Conservation (phyloP, 495 filamentous ascomycete species). For the Penicillium salamii region DNA sequence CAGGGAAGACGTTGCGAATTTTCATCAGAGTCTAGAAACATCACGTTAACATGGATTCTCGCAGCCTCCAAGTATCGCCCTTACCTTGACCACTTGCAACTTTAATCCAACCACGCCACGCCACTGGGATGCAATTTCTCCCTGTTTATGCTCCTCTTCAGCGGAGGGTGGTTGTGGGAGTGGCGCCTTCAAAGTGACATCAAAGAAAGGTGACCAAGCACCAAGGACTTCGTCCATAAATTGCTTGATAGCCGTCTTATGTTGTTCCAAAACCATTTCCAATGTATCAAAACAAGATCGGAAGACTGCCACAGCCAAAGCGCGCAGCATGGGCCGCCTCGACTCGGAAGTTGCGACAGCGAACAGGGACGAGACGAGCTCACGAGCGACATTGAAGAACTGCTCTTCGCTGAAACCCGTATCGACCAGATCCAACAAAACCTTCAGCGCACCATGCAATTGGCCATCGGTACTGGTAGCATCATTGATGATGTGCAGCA, state of each 20-base stretch:
- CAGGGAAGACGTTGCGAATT: conserved; percentile 78
- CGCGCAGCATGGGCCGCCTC: conserved; percentile 71
- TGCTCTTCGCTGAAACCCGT: conserved; percentile 90
- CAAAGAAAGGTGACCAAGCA: conserved; percentile 85
- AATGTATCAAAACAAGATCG: conserved; percentile 87
- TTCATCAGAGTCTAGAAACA: conserved; percentile 73
- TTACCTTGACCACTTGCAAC: conserved; percentile 78
- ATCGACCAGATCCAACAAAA: conserved; percentile 86
- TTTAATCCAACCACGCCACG: conserved; percentile 82
- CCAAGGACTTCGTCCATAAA: conserved; percentile 84
- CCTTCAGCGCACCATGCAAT: conserved; percentile 83
- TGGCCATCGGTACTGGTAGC: conserved; percentile 67
- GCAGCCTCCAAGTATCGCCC: background rate
- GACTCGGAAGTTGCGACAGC: conserved; percentile 72
- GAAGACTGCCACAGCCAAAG: conserved; percentile 84
- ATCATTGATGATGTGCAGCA: conserved; percentile 70
- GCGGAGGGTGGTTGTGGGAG: conserved; percentile 63
- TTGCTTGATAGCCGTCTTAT: conserved; percentile 75
- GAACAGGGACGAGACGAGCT: conserved; percentile 79
- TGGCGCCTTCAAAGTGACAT: conserved; percentile 63
- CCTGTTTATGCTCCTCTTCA: conserved; percentile 52
- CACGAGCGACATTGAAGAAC: conserved; percentile 82
- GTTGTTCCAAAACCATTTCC: conserved; percentile 91
- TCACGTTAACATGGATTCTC: conserved; percentile 4
- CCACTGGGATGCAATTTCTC: conserved; percentile 53